Evolutionary conservation across 371 early-diverging fungal species (phyloP).

Genomic region (Mucor circinelloides): DNA sequence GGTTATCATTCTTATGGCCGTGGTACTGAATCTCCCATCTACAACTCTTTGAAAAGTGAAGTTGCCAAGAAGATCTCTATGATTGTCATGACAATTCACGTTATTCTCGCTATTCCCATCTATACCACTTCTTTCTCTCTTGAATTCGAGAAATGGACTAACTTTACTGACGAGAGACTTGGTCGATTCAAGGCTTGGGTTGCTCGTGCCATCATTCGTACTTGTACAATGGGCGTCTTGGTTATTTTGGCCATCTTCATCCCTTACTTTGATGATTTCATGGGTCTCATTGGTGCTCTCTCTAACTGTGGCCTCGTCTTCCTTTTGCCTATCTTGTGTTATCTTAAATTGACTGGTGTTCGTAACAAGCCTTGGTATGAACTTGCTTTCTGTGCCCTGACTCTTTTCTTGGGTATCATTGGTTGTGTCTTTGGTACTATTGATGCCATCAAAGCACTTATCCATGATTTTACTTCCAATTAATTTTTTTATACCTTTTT

Average conservation of each 20-base stretch:
- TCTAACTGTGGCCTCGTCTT: slow-evolving; percentile 73
- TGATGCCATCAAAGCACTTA: slow-evolving; percentile 56
- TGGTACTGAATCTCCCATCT: slow-evolving; percentile 73
- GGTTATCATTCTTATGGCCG: slow-evolving; percentile 86
- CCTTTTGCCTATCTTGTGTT: slow-evolving; percentile 68
- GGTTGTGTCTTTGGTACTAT: slow-evolving; percentile 67
- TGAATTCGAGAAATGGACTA: slow-evolving; percentile 65
- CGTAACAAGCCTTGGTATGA: slow-evolving; percentile 47
- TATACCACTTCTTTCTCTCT: slow-evolving; percentile 82
- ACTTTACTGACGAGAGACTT: slow-evolving; percentile 34
- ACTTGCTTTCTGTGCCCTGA: slow-evolving; percentile 57
- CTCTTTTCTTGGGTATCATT: slow-evolving; percentile 60
- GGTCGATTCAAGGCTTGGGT: slow-evolving; percentile 50
- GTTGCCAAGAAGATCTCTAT: slow-evolving; percentile 64
- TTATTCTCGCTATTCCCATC: slow-evolving; percentile 86
- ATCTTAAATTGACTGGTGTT: slow-evolving; percentile 63
- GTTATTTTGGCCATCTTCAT: slow-evolving; percentile 59
- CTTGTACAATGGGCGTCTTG: slow-evolving; percentile 50
- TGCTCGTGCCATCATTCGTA: slow-evolving; percentile 55
- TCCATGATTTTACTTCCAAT: slow-evolving; percentile 1
- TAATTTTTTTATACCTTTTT: not conserved
- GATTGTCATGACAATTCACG: slow-evolving; percentile 84
- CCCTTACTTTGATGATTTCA: slow-evolving; percentile 75
- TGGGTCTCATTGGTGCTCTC: slow-evolving; percentile 74
- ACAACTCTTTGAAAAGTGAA: slow-evolving; percentile 71